Evolutionary conservation across 1,284 basidiomycete species (phyloP).

Genomic region (Rhodotorula glutinis): DNA sequence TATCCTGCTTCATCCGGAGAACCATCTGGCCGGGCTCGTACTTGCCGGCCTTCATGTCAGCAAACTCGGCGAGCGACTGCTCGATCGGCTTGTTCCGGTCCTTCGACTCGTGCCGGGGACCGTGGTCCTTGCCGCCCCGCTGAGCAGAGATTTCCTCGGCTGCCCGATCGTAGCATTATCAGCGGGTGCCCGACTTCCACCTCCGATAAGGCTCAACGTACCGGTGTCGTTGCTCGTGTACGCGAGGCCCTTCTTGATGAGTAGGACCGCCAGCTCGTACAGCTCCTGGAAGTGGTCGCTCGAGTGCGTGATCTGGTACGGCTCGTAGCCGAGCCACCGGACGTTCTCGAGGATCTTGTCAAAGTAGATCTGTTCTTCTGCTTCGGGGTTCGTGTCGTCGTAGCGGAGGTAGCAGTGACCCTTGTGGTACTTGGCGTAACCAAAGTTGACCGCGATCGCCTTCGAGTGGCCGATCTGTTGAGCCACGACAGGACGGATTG

Average conservation of each 20-base stretch:
- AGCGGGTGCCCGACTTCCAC: too few relatives aligned
- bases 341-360: slow-evolving; percentile 94
- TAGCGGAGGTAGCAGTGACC: slow-evolving; percentile 92
- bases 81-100: slow-evolving; percentile 79
- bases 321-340: slow-evolving; percentile 96
- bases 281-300: slow-evolving; percentile 93
- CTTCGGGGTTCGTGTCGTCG: slow-evolving; percentile 98
- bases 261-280: slow-evolving; percentile 83
- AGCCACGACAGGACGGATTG: background rate
- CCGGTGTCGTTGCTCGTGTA: slow-evolving; percentile 96
- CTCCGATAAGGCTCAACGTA: too few relatives aligned
- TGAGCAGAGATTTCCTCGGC: slow-evolving; percentile 89
- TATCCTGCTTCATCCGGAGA: slow-evolving; percentile 96
- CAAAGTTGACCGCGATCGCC: slow-evolving; percentile 97
- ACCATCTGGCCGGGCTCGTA: slow-evolving; percentile 88
- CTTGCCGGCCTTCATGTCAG: slow-evolving; percentile 86
- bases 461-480: slow-evolving; percentile 74
- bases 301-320: slow-evolving; percentile 98
- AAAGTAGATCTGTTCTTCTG: slow-evolving; percentile 93
- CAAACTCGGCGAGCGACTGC: slow-evolving; percentile 84
- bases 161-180: too few relatives aligned
- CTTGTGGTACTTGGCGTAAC: slow-evolving; percentile 86
- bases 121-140: slow-evolving; percentile 75
- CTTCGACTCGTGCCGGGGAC: slow-evolving; percentile 77
- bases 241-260: slow-evolving; percentile 85